Percentiles rank a stretch among this genome's conserved stretches.
Evolutionary conservation across 2,329 filamentous ascomycete genomes (phyloP).

Genomic region (Sporothrix pallida): DNA sequence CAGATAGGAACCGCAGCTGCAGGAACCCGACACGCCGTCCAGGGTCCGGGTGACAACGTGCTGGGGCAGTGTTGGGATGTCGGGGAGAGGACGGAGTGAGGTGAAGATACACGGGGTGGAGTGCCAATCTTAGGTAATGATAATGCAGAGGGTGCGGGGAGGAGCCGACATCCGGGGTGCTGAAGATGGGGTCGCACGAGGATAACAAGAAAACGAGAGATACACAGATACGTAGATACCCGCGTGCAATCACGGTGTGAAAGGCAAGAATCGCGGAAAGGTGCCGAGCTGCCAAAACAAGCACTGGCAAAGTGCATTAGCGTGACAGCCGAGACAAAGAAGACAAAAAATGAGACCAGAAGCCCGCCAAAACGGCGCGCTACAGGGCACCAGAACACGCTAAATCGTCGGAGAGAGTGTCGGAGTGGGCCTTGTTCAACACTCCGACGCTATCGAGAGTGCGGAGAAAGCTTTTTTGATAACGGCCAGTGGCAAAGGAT

Average conservation of each 20-base stretch:
- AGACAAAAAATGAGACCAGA: background rate
- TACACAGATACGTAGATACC: background rate
- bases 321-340: too few species aligned
- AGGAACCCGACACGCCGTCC: background rate
- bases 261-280: background rate
- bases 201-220: background rate
- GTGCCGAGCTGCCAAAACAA: conserved; percentile 14
- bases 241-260: background rate
- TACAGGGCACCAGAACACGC: too few species aligned
- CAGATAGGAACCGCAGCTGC: background rate
- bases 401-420: background rate
- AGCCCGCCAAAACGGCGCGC: background rate
- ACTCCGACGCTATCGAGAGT: conserved; percentile 25
- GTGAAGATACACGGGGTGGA: background rate
- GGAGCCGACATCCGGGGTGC: background rate
- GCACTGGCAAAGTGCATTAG: background rate
- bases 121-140: conserved; percentile 13
- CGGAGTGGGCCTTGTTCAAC: conserved; percentile 2
- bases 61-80: background rate
- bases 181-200: background rate
- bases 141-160: background rate
- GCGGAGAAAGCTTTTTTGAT: conserved; percentile 11
- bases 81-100: background rate
- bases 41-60: too few species aligned
- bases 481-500: background rate